Evolutionary conservation across 1,284 basidiomycete genomes (phyloP).

Genomic region (Cryptococcus hybrid): DNA sequence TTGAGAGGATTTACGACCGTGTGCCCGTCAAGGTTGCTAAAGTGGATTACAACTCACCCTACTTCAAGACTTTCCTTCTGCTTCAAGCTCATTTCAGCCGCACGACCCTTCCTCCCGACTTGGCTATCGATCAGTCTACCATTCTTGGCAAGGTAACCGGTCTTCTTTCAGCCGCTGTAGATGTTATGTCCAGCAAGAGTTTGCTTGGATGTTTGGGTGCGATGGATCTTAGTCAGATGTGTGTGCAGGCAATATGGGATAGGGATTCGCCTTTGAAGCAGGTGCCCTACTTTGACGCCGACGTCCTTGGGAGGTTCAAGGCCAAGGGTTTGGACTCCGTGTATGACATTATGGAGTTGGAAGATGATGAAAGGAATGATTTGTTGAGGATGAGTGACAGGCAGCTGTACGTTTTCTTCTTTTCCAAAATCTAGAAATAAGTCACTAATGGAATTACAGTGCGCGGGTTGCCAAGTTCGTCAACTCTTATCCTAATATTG

Average conservation of each 20-base stretch:
- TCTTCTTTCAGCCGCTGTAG: constrained; percentile 87
- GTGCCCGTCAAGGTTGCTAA: constrained; percentile 90
- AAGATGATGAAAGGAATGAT: constrained; percentile 79
- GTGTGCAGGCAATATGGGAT: constrained; percentile 97
- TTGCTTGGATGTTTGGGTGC: constrained; percentile 92
- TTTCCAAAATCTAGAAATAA: not conserved
- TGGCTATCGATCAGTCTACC: constrained; percentile 83
- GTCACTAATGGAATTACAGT: constrained; percentile 37
- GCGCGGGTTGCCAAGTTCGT: constrained; percentile 79
- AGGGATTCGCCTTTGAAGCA: constrained; percentile 91
- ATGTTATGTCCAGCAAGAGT: constrained; percentile 96
- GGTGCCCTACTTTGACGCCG: constrained; percentile 90
- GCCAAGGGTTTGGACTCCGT: constrained; percentile 76
- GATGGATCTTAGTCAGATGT: constrained; percentile 99
- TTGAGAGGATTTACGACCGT: constrained; percentile 91
- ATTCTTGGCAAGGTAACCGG: constrained; percentile 90
- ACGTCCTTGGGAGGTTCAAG: constrained; percentile 83
- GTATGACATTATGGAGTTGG: constrained; percentile 96
- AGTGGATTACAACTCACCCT: constrained; percentile 85
- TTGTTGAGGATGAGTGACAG: constrained; percentile 79
- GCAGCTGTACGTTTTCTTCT: constrained; percentile 65
- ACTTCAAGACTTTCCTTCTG: constrained; percentile 97
- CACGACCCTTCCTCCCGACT: constrained; percentile 84
- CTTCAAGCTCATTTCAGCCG: constrained; percentile 97
- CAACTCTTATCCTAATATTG: constrained; percentile 90